Evolutionary conservation across 2,329 filamentous ascomycete genomes (phyloP).

Genomic region (Cytospora chrysosperma): DNA sequence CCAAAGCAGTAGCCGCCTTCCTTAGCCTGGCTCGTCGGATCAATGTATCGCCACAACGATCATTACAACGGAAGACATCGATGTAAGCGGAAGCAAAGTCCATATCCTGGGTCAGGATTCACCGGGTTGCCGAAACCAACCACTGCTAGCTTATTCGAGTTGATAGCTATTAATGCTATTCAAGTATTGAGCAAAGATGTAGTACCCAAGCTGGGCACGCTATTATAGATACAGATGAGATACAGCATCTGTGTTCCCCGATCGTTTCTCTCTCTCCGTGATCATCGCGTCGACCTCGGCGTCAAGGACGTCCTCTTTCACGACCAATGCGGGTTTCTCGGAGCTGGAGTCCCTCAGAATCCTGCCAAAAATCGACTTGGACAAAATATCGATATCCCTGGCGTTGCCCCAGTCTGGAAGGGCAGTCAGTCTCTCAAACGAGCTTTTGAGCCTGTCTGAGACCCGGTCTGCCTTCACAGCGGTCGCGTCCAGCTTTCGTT

Average conservation of each 20-base stretch:
- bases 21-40: background rate
- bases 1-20: background rate
- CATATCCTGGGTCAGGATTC: no score
- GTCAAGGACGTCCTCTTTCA: background rate
- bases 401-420: conserved; percentile 14
- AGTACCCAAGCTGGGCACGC: background rate
- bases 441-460: conserved; percentile 30
- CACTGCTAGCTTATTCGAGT: no score
- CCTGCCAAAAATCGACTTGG: conserved; percentile 9
- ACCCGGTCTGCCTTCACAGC: conserved; percentile 21
- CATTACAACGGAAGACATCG: no score
- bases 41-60: no score
- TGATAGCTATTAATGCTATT: background rate
- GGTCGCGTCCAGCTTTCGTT: conserved; percentile 26
- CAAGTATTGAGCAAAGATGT: background rate
- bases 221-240: conserved; percentile 4
- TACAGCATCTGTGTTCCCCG: conserved; percentile 1
- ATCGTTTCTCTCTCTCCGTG: conserved; percentile 10
- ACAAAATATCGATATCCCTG: conserved; percentile 1
- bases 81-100: no score
- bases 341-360: conserved; percentile 11
- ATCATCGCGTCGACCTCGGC: conserved; percentile 11
- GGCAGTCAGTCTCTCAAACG: conserved; percentile 24
- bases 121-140: no score
- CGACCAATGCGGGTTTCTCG: conserved; percentile 5